phyloP scores from a whole-genome alignment of 768 basidiomycete species.

The Rhodotorula taiwanensis region DNA sequence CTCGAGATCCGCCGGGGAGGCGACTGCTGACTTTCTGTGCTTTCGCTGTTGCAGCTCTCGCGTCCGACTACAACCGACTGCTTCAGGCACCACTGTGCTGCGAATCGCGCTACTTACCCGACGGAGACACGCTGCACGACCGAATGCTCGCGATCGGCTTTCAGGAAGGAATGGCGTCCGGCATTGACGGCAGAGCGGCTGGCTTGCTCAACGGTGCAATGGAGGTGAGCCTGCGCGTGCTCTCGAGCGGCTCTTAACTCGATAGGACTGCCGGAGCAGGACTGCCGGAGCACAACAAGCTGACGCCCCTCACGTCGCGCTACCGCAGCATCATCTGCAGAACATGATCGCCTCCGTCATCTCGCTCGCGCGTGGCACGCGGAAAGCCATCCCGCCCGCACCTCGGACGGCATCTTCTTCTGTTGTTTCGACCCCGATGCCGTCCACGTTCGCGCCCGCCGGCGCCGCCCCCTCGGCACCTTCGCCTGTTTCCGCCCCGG shows the following conservation, averaged over 20 bases:
- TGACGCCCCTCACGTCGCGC: background rate
- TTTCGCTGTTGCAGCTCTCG: conserved; percentile 11
- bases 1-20: too few relatives aligned
- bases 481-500: background rate
- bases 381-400: background rate
- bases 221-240: conserved; percentile 13
- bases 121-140: conserved; percentile 28
- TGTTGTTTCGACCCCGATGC: background rate
- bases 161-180: conserved; percentile 22
- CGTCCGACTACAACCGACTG: conserved; percentile 30
- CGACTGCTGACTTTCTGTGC: too few relatives aligned
- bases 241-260: background rate
- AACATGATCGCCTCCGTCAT: conserved; percentile 27
- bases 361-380: conserved; percentile 24
- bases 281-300: too few relatives aligned
- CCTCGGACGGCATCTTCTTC: background rate
- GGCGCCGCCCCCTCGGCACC: background rate
- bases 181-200: conserved; percentile 18
- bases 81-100: conserved; percentile 26
- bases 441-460: conserved; percentile 14
- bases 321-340: conserved; percentile 23
- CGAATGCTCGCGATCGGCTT: conserved; percentile 28
- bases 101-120: conserved; percentile 28
- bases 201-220: conserved; percentile 20
- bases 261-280: too few relatives aligned